Evolutionary conservation across 192 early-diverging fungal genomes (phyloP), one percentile per base, ranked within the genome.

Genomic region (Geranomyces variabilis): DNA sequence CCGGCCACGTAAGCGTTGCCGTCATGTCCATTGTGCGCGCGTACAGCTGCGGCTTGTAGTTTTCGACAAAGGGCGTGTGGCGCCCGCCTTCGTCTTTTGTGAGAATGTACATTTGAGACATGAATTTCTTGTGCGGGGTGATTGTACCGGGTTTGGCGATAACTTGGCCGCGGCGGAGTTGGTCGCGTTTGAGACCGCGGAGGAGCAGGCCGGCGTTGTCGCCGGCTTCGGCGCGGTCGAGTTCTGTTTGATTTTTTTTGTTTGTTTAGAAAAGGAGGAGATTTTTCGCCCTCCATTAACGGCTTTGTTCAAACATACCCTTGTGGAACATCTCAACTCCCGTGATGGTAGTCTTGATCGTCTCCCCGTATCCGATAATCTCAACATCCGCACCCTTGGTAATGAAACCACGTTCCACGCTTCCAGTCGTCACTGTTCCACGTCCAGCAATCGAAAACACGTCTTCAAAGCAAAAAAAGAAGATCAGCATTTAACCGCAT

Each of bases 301-400:
- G 13, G 15, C 22, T 21, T 46, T 17, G 31, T 13, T 71, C 24
- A 24, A 17, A 73, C 68, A 10, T 41, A 83, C 80, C 84, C 86
- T 99, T 98, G 88, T 96, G 96, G 93, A 97, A 97, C 95, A 97
- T 97, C 80, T 99, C 97, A 68, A 99, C 90, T 69, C 96, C 94
- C n/a, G 94, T 99, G 65, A 98, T 83, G 19, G 87, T 96, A 66
- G 96, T 97, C 89, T 96, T 96, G 72, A 89, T 80, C 59, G 90
- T 91, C 24, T 87, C 81, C 21, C 95, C 95, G 76, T 90, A 94
- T 63, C 97, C 97, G 68, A 99, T 91, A 79, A 99, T 89, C 85
- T 99, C 97, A 63, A 99, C 89, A 85, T 97, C 94, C 71, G 87
- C 84, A 76, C 96, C 96, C 90, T 97, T 97, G 66, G 80, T 88